phyloP scores from a whole-genome alignment of 768 basidiomycete species.

The Tulasnella sp. region DNA sequence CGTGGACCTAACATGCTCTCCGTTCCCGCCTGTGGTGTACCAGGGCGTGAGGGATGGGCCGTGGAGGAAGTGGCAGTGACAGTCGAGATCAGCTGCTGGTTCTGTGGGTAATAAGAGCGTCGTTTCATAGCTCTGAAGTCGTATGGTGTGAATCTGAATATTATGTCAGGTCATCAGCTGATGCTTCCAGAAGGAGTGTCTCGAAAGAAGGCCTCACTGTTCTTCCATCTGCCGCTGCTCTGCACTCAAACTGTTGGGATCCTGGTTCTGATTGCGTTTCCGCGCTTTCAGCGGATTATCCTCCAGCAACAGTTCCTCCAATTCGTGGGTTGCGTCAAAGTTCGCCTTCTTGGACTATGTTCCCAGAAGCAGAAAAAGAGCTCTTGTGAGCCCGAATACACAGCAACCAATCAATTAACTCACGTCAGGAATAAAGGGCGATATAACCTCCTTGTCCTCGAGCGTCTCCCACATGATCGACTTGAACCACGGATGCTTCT shows the following conservation, averaged over 20 bases:
- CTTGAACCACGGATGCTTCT: constrained; percentile 74
- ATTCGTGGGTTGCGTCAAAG: constrained; percentile 96
- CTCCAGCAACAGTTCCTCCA: constrained; percentile 90
- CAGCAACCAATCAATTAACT: constrained; percentile 37
- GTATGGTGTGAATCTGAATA: constrained; percentile 70
- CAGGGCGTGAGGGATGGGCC: constrained; percentile 10
- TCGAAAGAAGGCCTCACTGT: constrained; percentile 42
- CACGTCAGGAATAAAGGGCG: constrained; percentile 89
- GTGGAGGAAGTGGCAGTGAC: constrained; percentile 37
- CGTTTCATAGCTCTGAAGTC: constrained; percentile 89
- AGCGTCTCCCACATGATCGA: constrained; percentile 71
- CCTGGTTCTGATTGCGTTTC: constrained; percentile 81
- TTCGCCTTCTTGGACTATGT: constrained; percentile 93
- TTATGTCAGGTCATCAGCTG: neutral
- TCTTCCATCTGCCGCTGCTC: constrained; percentile 99
- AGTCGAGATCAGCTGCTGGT: constrained; percentile 52
- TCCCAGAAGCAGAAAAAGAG: constrained; percentile 2
- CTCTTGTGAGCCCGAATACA: constrained; percentile 8
- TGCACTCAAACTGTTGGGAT: constrained; percentile 68
- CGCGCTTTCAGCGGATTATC: constrained; percentile 96
- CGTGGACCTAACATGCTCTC: constrained; percentile 6
- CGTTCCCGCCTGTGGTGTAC: constrained; percentile 13
- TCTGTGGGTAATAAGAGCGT: constrained; percentile 81
- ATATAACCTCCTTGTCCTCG: constrained; percentile 47
- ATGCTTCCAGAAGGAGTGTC: neutral